Percentiles rank a stretch among this genome's conserved stretches.
Evolutionary conservation across 306 rosid genomes (phyloP).

Genomic region (Cucumis melo): DNA sequence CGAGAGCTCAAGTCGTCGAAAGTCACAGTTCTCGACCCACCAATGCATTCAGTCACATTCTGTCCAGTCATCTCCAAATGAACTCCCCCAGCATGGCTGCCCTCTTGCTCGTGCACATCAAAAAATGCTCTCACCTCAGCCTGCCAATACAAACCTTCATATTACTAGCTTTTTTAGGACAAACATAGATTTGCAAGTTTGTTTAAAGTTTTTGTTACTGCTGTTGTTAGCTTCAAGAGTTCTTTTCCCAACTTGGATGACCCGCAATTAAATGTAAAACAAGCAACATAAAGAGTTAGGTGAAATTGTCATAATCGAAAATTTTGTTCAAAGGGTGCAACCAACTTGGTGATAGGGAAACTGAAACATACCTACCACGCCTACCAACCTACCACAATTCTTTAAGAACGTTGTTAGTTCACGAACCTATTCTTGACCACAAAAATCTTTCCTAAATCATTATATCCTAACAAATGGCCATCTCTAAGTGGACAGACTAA

Average conservation of each 20-base stretch:
- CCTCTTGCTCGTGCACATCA: constrained; percentile 98
- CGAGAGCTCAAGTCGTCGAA: constrained; percentile 89
- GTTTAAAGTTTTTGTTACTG: neutral
- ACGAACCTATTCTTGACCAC: constrained; percentile 2
- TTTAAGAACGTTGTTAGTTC: neutral
- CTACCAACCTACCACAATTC: neutral
- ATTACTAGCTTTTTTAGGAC: neutral
- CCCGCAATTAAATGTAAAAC: neutral
- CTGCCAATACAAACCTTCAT: constrained; percentile 23
- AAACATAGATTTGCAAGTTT: neutral
- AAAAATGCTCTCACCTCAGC: constrained; percentile 98
- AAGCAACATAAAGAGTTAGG: neutral
- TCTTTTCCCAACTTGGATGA: neutral
- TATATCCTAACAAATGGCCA: neutral
- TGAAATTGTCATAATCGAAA: neutral
- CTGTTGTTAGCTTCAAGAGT: neutral
- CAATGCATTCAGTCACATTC: constrained; percentile 98
- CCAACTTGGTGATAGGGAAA: constrained; percentile 7
- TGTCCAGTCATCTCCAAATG: constrained; percentile 99
- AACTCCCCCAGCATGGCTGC: constrained; percentile 94
- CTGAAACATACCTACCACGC: constrained; percentile 1
- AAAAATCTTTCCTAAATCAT: neutral
- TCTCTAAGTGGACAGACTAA: neutral
- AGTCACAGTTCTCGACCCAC: constrained; percentile 89
- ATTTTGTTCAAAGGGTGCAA: constrained; percentile 1